Evolutionary conservation across 192 early-diverging fungal species (phyloP).

Genomic region (Coemansia sp.): DNA sequence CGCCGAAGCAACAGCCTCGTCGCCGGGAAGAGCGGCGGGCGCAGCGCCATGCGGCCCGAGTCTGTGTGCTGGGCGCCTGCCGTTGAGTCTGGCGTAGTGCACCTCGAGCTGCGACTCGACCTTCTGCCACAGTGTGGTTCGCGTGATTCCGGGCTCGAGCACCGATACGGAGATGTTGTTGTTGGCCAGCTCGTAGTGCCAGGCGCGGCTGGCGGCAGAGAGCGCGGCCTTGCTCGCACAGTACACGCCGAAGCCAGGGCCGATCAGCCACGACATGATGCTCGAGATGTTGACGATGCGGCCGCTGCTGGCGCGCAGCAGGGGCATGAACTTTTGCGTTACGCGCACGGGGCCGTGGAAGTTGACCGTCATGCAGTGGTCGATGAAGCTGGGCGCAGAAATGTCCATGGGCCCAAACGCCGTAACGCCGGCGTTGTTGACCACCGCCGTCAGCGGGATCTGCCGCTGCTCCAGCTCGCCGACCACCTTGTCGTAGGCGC

Average conservation of each 20-base stretch:
- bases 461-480: conserved; percentile 33
- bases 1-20: conserved; percentile 42
- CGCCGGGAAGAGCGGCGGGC: conserved; percentile 41
- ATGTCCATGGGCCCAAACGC: conserved; percentile 54
- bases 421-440: conserved; percentile 57
- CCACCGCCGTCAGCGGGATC: conserved; percentile 47
- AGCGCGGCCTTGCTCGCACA: conserved; percentile 58
- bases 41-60: not conserved
- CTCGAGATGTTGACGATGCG: conserved; percentile 57
- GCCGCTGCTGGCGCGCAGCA: conserved; percentile 44
- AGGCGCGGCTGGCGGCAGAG: conserved; percentile 43
- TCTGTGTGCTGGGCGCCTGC: conserved; percentile 11
- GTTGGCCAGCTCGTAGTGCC: conserved; percentile 51
- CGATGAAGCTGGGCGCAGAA: conserved; percentile 32
- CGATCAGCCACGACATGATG: conserved; percentile 55
- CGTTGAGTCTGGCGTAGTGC: conserved; percentile 53
- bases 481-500: conserved; percentile 27
- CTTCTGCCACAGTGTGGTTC: conserved; percentile 55
- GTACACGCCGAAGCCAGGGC: conserved; percentile 57
- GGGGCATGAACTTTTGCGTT: conserved; percentile 51
- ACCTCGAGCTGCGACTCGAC: conserved; percentile 51
- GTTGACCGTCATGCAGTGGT: conserved; percentile 53
- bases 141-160: conserved; percentile 49
- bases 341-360: conserved; percentile 54
- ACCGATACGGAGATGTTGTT: conserved; percentile 47